Base-by-base conservation (phyloP, 352 stramenopile species). In the Phytopythium oedochilum region DNA sequence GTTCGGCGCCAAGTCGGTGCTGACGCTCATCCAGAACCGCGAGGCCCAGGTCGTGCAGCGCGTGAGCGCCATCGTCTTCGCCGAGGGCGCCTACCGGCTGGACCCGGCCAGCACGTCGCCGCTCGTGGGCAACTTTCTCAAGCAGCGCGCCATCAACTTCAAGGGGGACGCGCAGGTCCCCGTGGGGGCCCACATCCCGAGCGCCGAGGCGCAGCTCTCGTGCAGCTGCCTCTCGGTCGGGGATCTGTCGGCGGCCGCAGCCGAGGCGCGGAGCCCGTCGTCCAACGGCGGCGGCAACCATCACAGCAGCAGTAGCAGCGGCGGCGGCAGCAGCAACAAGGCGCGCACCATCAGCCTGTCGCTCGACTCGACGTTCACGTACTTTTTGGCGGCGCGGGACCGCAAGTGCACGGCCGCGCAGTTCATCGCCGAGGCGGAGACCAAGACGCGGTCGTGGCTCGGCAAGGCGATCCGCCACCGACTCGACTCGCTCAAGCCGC, bases 121-220 rank as follows among this genome's bases (percentile, higher is more conserved):
- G 2, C 64, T 70, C 32, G 73, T 89, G 20, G 75, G 65, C 12
- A 72, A 86, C 25, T 88, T 92, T 40, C 61, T 89, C 42, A 68
- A 63, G 12, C 67, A 87, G 57, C 64, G 68, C 9, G 76, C 78
- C 20, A 89, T 92, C 47, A 92, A 92, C 46, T 92, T 89, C 57
- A 89, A 86, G 61, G 77, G 73, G 7, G 76, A 89, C 43, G 38
- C 60, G 14, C 40, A 72, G 20, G 60, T 83, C 15, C 25, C 70
- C 17, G 71, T 80, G 2, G 76, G 78, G 28, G 61, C 53, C 23
- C 78, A 84, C 53, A 83, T 90, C 23, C 58, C 68, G 0, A 55
- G 50, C 23, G 74, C 70, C 36, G 78, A 87, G 50, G 74, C 82
- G 36, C 78, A 88, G 57, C 64, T 88, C 0, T 73, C 62, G 25